Base-by-base conservation (phyloP, 2,329 filamentous ascomycete species). In the Penicillium freii region DNA sequence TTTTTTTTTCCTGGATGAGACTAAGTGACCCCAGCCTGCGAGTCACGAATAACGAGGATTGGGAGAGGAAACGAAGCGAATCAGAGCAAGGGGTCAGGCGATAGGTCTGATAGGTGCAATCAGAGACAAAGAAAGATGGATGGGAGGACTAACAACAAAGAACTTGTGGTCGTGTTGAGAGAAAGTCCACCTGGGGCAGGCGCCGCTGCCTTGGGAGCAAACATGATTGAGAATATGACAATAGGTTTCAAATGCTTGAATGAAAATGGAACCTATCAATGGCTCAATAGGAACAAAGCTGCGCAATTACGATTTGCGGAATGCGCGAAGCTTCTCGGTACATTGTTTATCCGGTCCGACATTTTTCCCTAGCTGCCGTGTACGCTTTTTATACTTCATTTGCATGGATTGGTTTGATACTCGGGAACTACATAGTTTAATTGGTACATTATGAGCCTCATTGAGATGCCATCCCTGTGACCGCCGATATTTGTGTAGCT, bases 81-180 rank as follows among this genome's bases (percentile, higher is more conserved):
- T 55, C 46, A 51, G 40, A 55, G 46, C 52, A 51, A 56, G 56
- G 51, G 54, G 21, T n/a, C 19, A 39, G 21, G 5, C 25, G 17
- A 49, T 27, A n/a, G 13, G 49, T 53, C 54, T 53, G 54, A 53
- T 57, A 49, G 44, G 38, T 38, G 23, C 31, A 23, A 47, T 38
- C 42, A 47, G 34, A 43, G 54, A 52, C 55, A 48, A 36, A 43
- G 31, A 53, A 42, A 39, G 9, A 36, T 47, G 46, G 17, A 48
- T 42, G 40, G 33, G 50, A 47, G 39, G 15, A 73, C 78, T 71
- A 71, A 81, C 79, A 81, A 81, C 45, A 80, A 71, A 51, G 77
- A 76, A 68, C 79, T 78, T 49, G 72, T 71, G 25, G 75, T 77
- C 21, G 82, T 84, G 66, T 84, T 85, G 66, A 84, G 78, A 58